Percentiles rank a stretch among this genome's conserved stretches.
phyloP scores from a whole-genome alignment of 225 moss, liverwort and hornwort species.

The Rhytidiadelphus loreus region DNA sequence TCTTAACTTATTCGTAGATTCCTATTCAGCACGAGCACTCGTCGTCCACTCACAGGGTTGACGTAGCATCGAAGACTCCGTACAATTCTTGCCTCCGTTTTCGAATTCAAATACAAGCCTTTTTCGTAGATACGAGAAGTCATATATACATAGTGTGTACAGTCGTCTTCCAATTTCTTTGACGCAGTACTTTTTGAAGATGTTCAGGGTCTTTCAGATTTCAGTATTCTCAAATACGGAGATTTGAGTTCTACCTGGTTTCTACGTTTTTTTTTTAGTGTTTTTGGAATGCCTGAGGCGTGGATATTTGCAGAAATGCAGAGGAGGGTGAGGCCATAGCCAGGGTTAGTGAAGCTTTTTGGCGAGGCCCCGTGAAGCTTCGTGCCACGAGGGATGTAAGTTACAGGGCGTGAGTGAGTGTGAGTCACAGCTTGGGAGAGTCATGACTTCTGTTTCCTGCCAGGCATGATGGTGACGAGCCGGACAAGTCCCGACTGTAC shows the following conservation, averaged over 20 bases:
- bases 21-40: not conserved
- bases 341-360: not conserved
- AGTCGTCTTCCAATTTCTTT: too few species aligned
- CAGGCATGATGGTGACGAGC: conserved; percentile 16
- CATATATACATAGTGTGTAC: rapidly evolving
- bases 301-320: not conserved
- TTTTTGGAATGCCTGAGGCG: not conserved
- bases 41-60: not conserved
- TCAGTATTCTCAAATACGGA: not conserved
- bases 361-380: not conserved
- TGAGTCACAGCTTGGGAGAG: not conserved
- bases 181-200: rapidly evolving
- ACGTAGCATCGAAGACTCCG: not conserved
- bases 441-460: conserved; percentile 13
- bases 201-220: not conserved
- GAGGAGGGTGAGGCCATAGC: conserved; percentile 7
- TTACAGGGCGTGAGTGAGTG: not conserved
- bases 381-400: not conserved
- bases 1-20: not conserved
- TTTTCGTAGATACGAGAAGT: not conserved
- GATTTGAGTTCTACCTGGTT: not conserved
- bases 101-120: not conserved
- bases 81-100: not conserved
- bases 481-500: not conserved
- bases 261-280: not conserved